Evolutionary conservation across 352 stramenopile genomes (phyloP), one percentile per base, ranked within the genome.

Genomic region (Pythium utonaiense): DNA sequence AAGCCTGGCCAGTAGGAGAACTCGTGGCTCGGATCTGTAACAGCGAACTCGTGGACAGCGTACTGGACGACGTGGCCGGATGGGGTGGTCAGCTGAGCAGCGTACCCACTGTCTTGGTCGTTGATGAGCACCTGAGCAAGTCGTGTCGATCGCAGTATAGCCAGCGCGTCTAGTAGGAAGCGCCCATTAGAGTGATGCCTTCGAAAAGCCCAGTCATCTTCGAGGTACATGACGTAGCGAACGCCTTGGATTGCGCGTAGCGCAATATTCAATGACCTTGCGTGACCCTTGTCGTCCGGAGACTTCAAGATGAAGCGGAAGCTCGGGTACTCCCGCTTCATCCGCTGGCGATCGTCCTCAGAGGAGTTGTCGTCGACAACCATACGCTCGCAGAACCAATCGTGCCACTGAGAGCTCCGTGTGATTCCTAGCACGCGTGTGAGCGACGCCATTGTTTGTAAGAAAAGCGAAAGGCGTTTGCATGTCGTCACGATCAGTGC

Each of bases 1-100:
- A 91, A 89, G 1, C 81, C 81, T 8, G 81, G 75, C 81, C 81
- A 91, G 53, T 76, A 72, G 12, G 70, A 60, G 30, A 87, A 84
- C 9, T 17, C 41, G 45, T 88, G 78, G 0, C 24, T 14, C 3
- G 64, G 60, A 24, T 85, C 64, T 1, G 67, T 27, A 17, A 74
- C 52, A 0, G 63, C 81, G 50, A 84, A 87, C 53, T 91, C 81
- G 48, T 86, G 79, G 14, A 82, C 24, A 4, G 59, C 57, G 51
- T 85, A 90, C 6, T n/a, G 38, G 3, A 80, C 34, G 17, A n/a
- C 53, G 48, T 42, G 41, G 45, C 27, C 33, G 2, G 53, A 48
- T 6, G 41, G 21, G 10, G 17, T 40, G 6, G 36, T 22, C 22
- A 70, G 52, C 3, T 36, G 13, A 7, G 38, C 40, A 0, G 40